A percentile compares a stretch with the other conserved stretches of the same genome.
phyloP scores from a whole-genome alignment of 345 rosid genomes.

The Linum tenue region DNA sequence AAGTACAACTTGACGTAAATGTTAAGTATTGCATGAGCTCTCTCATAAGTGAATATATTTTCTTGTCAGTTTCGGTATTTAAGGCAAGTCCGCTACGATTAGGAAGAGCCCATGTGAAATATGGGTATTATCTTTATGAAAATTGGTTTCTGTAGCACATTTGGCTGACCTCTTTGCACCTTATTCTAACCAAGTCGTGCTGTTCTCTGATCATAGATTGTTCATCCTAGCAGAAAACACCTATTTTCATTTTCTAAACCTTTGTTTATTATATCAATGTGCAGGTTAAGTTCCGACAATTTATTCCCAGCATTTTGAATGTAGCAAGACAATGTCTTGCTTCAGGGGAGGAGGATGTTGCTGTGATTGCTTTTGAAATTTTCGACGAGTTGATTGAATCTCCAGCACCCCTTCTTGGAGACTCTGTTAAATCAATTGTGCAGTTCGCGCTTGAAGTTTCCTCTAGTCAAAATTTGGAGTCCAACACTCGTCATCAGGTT shows the following conservation, averaged over 20 bases:
- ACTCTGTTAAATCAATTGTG: slow-evolving; percentile 85
- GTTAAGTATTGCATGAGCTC: neutral
- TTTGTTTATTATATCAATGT: neutral
- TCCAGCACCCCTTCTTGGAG: slow-evolving; percentile 98
- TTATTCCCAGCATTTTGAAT: slow-evolving; percentile 92
- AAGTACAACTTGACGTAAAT: too few relatives aligned
- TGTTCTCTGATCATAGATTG: neutral
- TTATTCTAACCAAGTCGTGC: too few relatives aligned
- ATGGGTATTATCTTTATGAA: neutral
- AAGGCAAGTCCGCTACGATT: neutral
- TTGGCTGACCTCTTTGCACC: too few relatives aligned
- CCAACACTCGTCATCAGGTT: slow-evolving; percentile 94
- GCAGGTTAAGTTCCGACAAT: slow-evolving; percentile 93
- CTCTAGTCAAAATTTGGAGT: slow-evolving; percentile 72
- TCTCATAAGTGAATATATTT: neutral
- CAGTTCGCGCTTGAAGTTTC: slow-evolving; percentile 96
- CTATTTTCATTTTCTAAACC: neutral
- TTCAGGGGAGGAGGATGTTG: slow-evolving; percentile 94
- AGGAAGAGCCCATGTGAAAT: neutral
- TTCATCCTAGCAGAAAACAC: neutral
- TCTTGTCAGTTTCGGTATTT: neutral
- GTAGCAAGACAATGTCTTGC: slow-evolving; percentile 88
- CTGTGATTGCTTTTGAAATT: slow-evolving; percentile 93
- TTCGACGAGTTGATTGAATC: slow-evolving; percentile 98
- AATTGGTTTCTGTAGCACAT: neutral